These are phyloP conservation scores for Candida silvatica DNA, from an alignment of 805 yeast genomes.

Conservation along the genomic window DNA sequence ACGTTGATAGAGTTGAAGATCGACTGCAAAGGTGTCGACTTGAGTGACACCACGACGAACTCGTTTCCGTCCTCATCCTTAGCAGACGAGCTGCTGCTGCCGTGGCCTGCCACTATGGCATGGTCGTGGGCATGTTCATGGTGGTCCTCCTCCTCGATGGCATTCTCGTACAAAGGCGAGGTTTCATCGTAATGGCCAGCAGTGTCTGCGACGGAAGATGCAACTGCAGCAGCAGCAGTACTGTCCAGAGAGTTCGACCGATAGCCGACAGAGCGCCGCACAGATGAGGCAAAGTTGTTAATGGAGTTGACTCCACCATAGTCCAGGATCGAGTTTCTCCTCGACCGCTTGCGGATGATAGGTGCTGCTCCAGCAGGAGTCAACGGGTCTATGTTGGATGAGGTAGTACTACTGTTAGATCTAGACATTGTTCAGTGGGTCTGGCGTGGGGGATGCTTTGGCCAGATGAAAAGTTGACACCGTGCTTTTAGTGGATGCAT, in stretches of 20 bases:
- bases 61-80: neutral
- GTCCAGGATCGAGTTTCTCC: constrained; percentile 27
- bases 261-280: constrained; percentile 23
- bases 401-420: too few relatives aligned
- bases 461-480: too few relatives aligned
- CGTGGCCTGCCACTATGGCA: neutral
- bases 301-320: constrained; percentile 29
- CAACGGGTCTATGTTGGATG: too few relatives aligned
- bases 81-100: neutral
- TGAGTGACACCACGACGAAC: constrained; percentile 5
- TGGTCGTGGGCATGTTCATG: neutral
- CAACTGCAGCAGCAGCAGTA: too few relatives aligned
- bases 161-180: too few relatives aligned
- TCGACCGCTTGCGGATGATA: constrained; percentile 6
- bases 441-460: too few relatives aligned
- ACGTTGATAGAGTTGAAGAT: constrained; percentile 72
- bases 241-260: constrained; percentile 18
- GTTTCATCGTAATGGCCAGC: too few relatives aligned
- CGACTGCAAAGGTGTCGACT: constrained; percentile 65
- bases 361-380: too few relatives aligned
- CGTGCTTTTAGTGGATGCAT: too few relatives aligned
- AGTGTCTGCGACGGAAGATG: too few relatives aligned
- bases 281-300: constrained; percentile 29
- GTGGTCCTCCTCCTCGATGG: too few relatives aligned
- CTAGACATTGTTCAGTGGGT: too few relatives aligned